phyloP scores from a whole-genome alignment of 2,329 filamentous ascomycete genomes.

The Colletotrichum theobromicola region DNA sequence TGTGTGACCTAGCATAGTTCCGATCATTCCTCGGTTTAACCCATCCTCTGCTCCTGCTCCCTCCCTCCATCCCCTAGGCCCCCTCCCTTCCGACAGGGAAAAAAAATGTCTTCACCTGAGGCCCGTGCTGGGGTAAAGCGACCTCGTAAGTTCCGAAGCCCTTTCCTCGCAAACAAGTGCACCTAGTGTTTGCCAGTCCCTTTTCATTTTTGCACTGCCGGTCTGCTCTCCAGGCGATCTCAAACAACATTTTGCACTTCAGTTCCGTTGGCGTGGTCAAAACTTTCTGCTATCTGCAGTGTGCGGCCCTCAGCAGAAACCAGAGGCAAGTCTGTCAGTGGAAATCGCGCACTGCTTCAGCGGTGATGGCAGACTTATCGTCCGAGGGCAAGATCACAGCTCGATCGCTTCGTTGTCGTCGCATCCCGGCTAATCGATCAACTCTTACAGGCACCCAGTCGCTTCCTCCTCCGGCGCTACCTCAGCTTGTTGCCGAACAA shows the following conservation, averaged over 20 bases:
- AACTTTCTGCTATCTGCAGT: background rate
- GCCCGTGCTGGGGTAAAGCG: slow-evolving; percentile 46
- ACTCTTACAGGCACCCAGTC: slow-evolving; percentile 81
- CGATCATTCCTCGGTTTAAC: background rate
- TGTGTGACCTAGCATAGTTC: background rate
- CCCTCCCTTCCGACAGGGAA: background rate
- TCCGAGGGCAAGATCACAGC: background rate
- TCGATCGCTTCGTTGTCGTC: background rate
- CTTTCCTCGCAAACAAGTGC: background rate
- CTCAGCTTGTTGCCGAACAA: slow-evolving; percentile 92
- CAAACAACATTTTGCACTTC: background rate
- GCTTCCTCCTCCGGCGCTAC: slow-evolving; percentile 87
- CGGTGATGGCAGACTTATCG: background rate
- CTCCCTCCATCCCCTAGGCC: background rate
- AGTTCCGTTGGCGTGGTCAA: background rate
- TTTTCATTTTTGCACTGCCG: background rate
- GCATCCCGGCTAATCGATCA: background rate
- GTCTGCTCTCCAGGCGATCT: background rate
- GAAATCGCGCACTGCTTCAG: background rate
- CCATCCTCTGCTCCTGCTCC: background rate
- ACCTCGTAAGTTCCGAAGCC: slow-evolving; percentile 40
- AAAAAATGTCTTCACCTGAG: slow-evolving; percentile 44
- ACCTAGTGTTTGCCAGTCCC: background rate
- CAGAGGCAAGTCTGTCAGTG: background rate
- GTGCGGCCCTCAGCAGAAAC: background rate